A percentile compares a stretch with the other conserved stretches of the same genome.
These are phyloP conservation scores for Glycyrrhiza uralensis DNA, from an alignment of 306 rosid genomes.

Conservation along the genomic window DNA sequence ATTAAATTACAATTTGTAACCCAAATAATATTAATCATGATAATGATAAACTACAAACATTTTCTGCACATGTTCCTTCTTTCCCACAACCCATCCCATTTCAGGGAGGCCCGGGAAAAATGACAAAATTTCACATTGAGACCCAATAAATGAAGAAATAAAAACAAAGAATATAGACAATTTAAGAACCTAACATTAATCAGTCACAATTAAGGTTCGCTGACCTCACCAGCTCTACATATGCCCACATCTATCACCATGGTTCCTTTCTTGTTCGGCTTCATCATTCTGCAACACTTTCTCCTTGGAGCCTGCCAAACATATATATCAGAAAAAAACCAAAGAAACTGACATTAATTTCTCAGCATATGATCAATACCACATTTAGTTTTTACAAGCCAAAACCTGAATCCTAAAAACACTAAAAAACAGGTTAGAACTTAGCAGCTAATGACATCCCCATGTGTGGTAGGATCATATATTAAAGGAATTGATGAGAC, in stretches of 20 bases:
- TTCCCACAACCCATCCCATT: slow-evolving; percentile 12
- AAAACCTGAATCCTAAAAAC: background rate
- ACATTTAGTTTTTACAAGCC: background rate
- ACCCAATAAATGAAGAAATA: slow-evolving; percentile 43
- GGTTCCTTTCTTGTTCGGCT: slow-evolving; percentile 53
- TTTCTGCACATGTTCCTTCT: slow-evolving; percentile 14
- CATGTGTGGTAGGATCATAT: background rate
- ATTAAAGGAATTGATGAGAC: background rate
- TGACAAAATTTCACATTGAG: slow-evolving; percentile 25
- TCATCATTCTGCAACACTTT: slow-evolving; percentile 80
- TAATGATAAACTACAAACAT: background rate
- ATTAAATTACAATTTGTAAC: slow-evolving; percentile 12
- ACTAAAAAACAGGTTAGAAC: background rate
- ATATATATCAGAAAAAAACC: background rate
- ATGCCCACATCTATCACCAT: slow-evolving; percentile 71
- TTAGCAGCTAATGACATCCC: background rate
- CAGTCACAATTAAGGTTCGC: slow-evolving; percentile 35
- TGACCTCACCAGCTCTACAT: slow-evolving; percentile 72
- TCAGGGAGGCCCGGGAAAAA: background rate
- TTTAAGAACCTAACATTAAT: slow-evolving; percentile 9
- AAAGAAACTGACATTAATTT: slow-evolving; percentile 8
- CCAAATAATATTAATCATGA: background rate
- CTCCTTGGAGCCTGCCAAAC: slow-evolving; percentile 81
- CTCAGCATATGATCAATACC: background rate
- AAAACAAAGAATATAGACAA: slow-evolving; percentile 21